Base-by-base conservation (phyloP, 768 basidiomycete genomes). In the Macrocybe gigantea region DNA sequence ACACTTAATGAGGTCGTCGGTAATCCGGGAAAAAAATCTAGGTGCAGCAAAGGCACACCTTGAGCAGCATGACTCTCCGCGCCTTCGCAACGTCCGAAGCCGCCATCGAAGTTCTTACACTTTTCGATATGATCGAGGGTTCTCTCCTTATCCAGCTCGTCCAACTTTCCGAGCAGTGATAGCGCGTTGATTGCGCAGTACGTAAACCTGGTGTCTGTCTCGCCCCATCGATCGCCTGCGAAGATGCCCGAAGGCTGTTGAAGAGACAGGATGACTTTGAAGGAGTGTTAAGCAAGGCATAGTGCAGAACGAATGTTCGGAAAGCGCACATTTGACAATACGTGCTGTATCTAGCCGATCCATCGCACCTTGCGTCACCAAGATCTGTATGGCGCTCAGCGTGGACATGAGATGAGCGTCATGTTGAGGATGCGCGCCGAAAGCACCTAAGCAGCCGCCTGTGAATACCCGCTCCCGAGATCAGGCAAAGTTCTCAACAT, bases 71-170 rank as follows among this genome's bases (percentile, higher is more conserved):
- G 96, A 51, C 88, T 93, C 68, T 99, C 96, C 1, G 89, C 93
- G 0, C 94, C 96, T 11, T 81, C 75, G 11, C 70, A 64, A 40
- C 75, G 83, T 22, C 96, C 95, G 59, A 95, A 99, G 0, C 93
- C 96, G 4, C 94, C 94, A 60, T 99, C 96, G 62, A 93, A 97
- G 64, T 98, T 99, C 59, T 74, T 77, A 66, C 96, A 97, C 33
- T 75, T 70, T 15, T 66, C 62, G 38, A 98, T 78, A 63, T 95
- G 92, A 6, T 65, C 70, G 7, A 88, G 79, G 0, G 88, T 83
- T 57, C 73, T 79, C 30, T 83, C 80, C 44, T 67, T 83, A 57
- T 73, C 78, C 38, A 97, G 69, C 14, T 75, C 73, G 50, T 83
- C 74, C 33, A 96, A 71, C 32, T 75, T 72, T 1, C 88, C 88